Evolutionary conservation across 306 rosid genomes (phyloP).

Genomic region (Malus asiatica): DNA sequence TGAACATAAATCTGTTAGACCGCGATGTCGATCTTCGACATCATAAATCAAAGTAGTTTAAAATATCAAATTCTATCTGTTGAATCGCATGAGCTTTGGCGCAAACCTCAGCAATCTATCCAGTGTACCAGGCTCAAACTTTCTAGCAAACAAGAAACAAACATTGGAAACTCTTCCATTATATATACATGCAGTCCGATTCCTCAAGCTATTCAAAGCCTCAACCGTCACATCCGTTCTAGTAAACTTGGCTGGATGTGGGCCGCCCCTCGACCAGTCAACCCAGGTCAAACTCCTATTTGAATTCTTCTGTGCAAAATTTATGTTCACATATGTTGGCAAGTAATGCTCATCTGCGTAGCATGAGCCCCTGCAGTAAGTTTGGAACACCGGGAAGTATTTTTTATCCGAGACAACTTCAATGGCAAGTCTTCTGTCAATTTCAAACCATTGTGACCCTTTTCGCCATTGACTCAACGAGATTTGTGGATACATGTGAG

Average conservation of each 20-base stretch:
- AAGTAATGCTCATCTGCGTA: conserved; percentile 80
- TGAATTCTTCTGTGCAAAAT: conserved; percentile 42
- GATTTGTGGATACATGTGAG: conserved; percentile 48
- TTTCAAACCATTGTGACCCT: conserved; percentile 89
- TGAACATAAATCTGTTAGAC: background rate
- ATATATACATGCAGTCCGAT: conserved; percentile 28
- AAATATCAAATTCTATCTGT: background rate
- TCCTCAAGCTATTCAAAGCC: conserved; percentile 45
- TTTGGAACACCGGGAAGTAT: conserved; percentile 50
- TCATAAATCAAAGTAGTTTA: background rate
- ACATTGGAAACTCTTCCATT: conserved; percentile 25
- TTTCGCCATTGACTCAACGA: conserved; percentile 57
- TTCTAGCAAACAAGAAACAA: conserved; percentile 25
- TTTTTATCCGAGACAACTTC: conserved; percentile 48
- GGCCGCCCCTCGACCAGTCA: conserved; percentile 76
- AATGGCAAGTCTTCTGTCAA: conserved; percentile 52
- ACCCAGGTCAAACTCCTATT: conserved; percentile 77
- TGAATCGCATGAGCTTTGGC: conserved; percentile 54
- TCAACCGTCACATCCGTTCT: conserved; percentile 41
- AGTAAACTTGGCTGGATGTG: conserved; percentile 56
- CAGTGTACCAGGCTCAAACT: conserved; percentile 32
- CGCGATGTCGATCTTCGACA: background rate
- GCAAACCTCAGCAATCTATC: conserved; percentile 43
- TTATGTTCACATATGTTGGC: conserved; percentile 56
- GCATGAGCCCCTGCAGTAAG: conserved; percentile 41